phyloP scores from a whole-genome alignment of 208 protist genomes.

The Leishmania lainsoni region DNA sequence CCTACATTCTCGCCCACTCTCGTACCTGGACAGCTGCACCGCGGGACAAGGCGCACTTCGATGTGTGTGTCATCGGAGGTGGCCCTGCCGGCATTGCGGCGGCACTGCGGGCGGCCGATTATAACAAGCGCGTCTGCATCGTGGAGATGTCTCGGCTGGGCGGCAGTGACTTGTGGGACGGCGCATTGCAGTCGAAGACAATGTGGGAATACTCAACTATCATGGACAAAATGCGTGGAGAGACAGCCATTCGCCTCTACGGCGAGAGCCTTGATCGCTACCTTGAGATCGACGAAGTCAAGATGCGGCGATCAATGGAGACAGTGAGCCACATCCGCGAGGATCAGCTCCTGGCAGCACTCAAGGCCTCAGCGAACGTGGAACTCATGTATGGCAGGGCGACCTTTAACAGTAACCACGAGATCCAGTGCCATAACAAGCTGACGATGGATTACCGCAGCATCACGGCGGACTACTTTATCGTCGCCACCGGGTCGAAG shows the following conservation, averaged over 20 bases:
- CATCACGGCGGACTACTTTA: conserved; percentile 78
- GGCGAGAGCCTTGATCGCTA: conserved; percentile 40
- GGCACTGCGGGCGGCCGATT: conserved; percentile 67
- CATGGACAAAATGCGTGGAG: conserved; percentile 45
- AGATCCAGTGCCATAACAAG: conserved; percentile 61
- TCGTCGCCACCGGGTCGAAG: conserved; percentile 76
- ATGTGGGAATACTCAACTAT: conserved; percentile 82
- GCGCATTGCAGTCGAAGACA: conserved; percentile 78
- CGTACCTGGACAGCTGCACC: conserved; percentile 27
- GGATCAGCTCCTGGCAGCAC: conserved; percentile 47
- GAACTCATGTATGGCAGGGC: conserved; percentile 60
- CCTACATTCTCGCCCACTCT: background rate
- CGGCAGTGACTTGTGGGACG: conserved; percentile 80
- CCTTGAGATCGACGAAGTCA: conserved; percentile 59
- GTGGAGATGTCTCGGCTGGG: conserved; percentile 68
- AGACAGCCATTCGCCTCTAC: conserved; percentile 50
- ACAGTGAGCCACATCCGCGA: conserved; percentile 52
- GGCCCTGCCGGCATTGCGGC: conserved; percentile 80
- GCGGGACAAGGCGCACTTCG: conserved; percentile 42
- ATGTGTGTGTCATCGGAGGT: conserved; percentile 82
- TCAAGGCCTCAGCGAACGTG: conserved; percentile 46
- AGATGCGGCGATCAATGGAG: conserved; percentile 51
- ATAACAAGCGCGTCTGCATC: conserved; percentile 77
- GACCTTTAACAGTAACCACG: conserved; percentile 51
- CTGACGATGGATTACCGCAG: conserved; percentile 47